Evolutionary conservation across 192 early-diverging fungal species (phyloP).

Genomic region (Rhizophagus clarus): DNA sequence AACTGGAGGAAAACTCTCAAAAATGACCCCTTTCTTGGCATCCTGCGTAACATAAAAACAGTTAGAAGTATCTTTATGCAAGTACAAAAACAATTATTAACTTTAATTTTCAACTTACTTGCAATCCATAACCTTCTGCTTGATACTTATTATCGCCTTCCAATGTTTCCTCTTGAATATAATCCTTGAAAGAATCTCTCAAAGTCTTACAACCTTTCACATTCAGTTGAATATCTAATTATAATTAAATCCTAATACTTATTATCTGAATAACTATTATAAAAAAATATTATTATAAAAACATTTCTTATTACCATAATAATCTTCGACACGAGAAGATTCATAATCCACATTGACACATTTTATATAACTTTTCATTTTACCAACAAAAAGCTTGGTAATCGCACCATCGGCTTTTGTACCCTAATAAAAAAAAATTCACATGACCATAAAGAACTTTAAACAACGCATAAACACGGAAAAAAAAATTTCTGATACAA

Average conservation of each 20-base stretch:
- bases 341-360: slow-evolving; percentile 96
- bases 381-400: slow-evolving; percentile 89
- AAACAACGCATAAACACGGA: neutral
- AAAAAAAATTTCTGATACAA: neutral
- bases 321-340: slow-evolving; percentile 92
- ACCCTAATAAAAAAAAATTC: slow-evolving; percentile 44
- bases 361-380: slow-evolving; percentile 97
- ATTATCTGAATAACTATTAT: too few species aligned
- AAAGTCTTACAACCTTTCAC: slow-evolving; percentile 92
- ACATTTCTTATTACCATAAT: slow-evolving; percentile 66
- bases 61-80: neutral
- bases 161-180: slow-evolving; percentile 86
- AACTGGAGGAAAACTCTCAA: slow-evolving; percentile 90
- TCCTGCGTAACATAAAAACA: slow-evolving; percentile 45
- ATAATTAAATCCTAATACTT: neutral
- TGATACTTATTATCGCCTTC: slow-evolving; percentile 97
- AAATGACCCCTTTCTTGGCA: slow-evolving; percentile 96
- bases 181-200: slow-evolving; percentile 88
- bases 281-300: neutral
- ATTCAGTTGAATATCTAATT: slow-evolving; percentile 92
- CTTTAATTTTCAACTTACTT: slow-evolving; percentile 39
- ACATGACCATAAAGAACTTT: neutral
- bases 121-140: slow-evolving; percentile 92
- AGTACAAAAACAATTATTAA: neutral
- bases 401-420: slow-evolving; percentile 93